Evolutionary conservation across 495 filamentous ascomycete species (phyloP).

Genomic region (Penicillium lagena): DNA sequence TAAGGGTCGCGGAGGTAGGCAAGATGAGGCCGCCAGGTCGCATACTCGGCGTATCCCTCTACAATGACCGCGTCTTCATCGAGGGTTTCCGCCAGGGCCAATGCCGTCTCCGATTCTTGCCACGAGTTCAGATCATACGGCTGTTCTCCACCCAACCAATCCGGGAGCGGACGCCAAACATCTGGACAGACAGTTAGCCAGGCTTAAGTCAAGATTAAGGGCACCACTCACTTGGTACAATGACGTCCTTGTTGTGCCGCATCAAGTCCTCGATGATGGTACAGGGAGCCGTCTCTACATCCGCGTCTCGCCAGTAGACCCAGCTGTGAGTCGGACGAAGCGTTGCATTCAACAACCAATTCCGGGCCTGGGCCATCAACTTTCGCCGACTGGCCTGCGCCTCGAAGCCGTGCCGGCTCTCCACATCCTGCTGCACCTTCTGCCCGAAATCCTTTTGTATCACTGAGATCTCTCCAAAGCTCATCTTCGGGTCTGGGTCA

Average conservation of each 20-base stretch:
- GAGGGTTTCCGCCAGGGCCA: constrained; percentile 87
- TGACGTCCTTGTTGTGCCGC: constrained; percentile 98
- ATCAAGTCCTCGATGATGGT: constrained; percentile 98
- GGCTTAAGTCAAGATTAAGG: constrained; percentile 1
- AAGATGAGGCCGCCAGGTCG: constrained; percentile 95
- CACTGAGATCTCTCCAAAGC: constrained; percentile 95
- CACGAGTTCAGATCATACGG: constrained; percentile 99
- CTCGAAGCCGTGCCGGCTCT: constrained; percentile 95
- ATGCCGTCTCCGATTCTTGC: constrained; percentile 97
- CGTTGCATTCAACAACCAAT: constrained; percentile 94
- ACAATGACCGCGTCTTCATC: constrained; percentile 99
- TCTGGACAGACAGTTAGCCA: constrained; percentile 45
- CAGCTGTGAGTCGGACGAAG: constrained; percentile 93
- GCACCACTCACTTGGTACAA: constrained; percentile 88
- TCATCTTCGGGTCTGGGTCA: constrained; percentile 64
- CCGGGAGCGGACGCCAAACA: constrained; percentile 96
- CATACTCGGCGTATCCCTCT: constrained; percentile 98
- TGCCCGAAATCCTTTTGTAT: constrained; percentile 99
- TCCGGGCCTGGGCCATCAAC: constrained; percentile 95
- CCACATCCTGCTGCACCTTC: constrained; percentile 95
- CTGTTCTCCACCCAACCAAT: constrained; percentile 98
- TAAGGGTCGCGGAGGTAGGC: constrained; percentile 97
- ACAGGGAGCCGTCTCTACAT: constrained; percentile 93
- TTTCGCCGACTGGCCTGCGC: constrained; percentile 92
- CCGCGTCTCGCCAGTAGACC: constrained; percentile 99